Evolutionary conservation across 2,329 filamentous ascomycete species (phyloP), one percentile per base, ranked within the genome.

Genomic region (Fusarium torulosum): DNA sequence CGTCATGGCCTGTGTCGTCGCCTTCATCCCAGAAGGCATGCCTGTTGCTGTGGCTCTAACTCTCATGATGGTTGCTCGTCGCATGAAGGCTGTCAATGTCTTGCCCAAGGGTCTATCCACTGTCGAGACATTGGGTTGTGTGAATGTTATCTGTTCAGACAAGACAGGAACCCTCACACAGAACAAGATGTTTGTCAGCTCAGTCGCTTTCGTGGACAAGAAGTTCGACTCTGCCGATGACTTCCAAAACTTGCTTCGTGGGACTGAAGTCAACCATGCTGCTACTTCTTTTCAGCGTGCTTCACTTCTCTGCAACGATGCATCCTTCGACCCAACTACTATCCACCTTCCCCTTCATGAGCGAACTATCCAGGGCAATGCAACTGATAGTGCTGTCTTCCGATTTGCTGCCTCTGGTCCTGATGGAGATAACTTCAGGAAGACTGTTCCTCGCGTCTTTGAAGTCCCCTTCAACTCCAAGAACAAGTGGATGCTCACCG

Each of bases 381-480:
- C 81, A 0, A 83, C 81, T 0, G 81, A 83, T 47, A 78, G 74
- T 7, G 81, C 80, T 1, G 75, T 82, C 9, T 75, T 83, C 3
- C 75, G 79, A 6, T 81, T 82, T 27, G 78, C 79, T 2, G 76
- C 79, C 7, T 60, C 53, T 4, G 69, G 72, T 0, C 56, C 59
- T 6, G 59, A 60, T 1, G 67, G 44, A 3, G 75, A 75, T 3
- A 63, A 53, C 25, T 59, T 71, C 42, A 62, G 58, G 11, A 67
- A 61, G 15, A 62, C 51, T 0, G 64, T 64, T 33, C 69, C 70
- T 8, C 67, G 79, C 2, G 65, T 78, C 6, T 81, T 80, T 41
- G 76, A 83, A 49, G 77, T 84, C 6, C 80, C 83, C 0, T 84
- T 84, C 76, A 84, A 84, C 72, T 83, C 81, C 17, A 83, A 82